Conservation (phyloP, 192 early-diverging fungal species). For the Entomortierella parvispora region DNA sequence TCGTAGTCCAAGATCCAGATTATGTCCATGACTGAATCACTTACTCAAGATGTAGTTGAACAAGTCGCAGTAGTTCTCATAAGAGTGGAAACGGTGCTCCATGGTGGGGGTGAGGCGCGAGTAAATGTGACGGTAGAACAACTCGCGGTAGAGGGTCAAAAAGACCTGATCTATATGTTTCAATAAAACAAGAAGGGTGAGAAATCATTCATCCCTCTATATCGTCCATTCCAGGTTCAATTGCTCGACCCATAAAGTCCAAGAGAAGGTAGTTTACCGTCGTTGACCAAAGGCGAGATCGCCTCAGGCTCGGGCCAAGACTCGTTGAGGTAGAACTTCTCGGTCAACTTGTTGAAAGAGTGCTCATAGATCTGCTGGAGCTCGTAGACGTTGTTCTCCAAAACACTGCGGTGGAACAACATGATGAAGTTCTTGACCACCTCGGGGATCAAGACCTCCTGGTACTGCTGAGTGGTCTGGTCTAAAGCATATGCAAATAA, state of each 20-base stretch:
- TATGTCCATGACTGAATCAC: conserved; percentile 7
- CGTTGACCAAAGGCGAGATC: conserved; percentile 82
- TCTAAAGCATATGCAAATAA: conserved; percentile 13
- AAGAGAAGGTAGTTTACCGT: conserved; percentile 64
- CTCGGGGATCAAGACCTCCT: conserved; percentile 78
- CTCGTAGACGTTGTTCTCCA: conserved; percentile 86
- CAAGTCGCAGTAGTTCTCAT: conserved; percentile 96
- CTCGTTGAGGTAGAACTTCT: conserved; percentile 90
- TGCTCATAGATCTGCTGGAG: conserved; percentile 89
- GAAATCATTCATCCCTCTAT: no score
- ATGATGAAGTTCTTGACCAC: conserved; percentile 85
- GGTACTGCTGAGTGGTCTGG: conserved; percentile 51
- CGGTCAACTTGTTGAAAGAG: conserved; percentile 90
- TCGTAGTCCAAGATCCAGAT: not conserved
- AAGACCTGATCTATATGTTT: conserved; percentile 78
- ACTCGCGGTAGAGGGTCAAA: conserved; percentile 93
- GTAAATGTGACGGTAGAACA: conserved; percentile 98
- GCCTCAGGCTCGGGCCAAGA: conserved; percentile 90
- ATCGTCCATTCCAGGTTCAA: no score
- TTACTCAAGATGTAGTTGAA: conserved; percentile 96
- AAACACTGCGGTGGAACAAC: conserved; percentile 82
- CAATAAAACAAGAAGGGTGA: conserved; percentile 1
- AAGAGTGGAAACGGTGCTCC: conserved; percentile 91
- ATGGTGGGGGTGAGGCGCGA: conserved; percentile 88
- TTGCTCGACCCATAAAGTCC: no score